Percentiles rank a stretch among this genome's conserved stretches.
Conservation (phyloP, 108 stramenopile species). For the Skeletonema grethae region DNA sequence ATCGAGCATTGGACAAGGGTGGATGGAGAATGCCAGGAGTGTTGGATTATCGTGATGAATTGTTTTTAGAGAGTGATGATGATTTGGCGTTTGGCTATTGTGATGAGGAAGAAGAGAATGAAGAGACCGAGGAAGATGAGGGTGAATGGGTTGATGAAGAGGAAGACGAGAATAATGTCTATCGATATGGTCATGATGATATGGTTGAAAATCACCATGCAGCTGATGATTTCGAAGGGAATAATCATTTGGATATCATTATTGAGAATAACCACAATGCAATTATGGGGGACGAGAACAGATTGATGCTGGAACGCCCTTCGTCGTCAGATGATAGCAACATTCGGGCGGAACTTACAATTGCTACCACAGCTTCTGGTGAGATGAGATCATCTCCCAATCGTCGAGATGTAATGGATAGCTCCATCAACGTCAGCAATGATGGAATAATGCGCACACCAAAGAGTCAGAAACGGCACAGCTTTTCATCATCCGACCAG, state of each 20-base stretch:
- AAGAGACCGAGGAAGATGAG: conserved; percentile 35
- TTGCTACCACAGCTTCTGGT: not conserved
- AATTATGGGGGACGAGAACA: not conserved
- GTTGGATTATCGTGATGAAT: conserved; percentile 79
- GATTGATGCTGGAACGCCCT: not conserved
- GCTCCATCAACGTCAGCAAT: not conserved
- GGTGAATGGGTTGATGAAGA: conserved; percentile 23
- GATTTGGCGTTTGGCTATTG: conserved; percentile 65
- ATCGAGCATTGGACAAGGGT: conserved; percentile 39
- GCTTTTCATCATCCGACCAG: not conserved
- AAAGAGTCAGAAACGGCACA: not conserved
- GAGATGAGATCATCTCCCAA: not conserved
- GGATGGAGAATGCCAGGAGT: conserved; percentile 43
- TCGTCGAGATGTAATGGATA: too few species aligned
- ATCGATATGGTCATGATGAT: not conserved
- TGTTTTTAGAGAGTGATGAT: conserved; percentile 80
- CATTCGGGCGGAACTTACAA: not conserved
- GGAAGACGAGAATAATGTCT: conserved; percentile 3
- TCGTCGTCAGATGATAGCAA: not conserved
- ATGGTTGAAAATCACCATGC: not conserved
- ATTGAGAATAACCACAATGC: too few species aligned
- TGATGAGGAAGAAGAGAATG: conserved; percentile 19
- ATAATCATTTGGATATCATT: too few species aligned
- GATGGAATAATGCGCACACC: not conserved
- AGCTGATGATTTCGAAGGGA: not conserved